Base-by-base conservation (phyloP, 2,329 filamentous ascomycete genomes). In the Didymella lethalis region DNA sequence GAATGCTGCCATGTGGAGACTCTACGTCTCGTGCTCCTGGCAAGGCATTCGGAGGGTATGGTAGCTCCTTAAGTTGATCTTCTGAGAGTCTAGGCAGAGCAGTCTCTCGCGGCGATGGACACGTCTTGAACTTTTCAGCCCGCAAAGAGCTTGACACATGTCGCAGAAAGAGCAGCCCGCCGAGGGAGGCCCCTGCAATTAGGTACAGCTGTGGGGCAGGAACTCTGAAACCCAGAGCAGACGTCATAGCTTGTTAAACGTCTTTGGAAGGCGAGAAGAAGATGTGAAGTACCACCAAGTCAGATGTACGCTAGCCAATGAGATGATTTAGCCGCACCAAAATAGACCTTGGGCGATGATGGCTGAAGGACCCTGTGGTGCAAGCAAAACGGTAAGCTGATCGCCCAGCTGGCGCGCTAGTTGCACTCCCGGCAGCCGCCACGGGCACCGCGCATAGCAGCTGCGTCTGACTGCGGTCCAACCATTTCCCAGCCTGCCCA, bases 21-120 rank as follows among this genome's bases (percentile, higher is more conserved):
- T 80, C 72, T 16, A 95, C 86, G 72, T 92, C 86, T 57, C 90
- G 84, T 0, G 80, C 85, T 7, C 90, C 89, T 0, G 90, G 90
- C 14, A 93, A 83, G 16, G 85, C 84, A 74, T 92, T 84, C 3
- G 86, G 86, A 1, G 90, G 90, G 74, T 95, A 92, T 0, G 81
- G 79, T 2, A 82, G 63, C 7, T 68, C 55, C 12, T 47, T 12
- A 3, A 50, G 18, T n/a, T 59, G 46, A 20, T 71, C 63, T 2
- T 62, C 38, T 38, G 70, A 64, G 14, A 78, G 63, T 1, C 59
- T 34, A 12, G 70, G 67, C 23, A 78, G 53, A 7, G 69, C 34
- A 1, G 69, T 69, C 2, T 68, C 59, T 31, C 59, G 59, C 5
- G 76, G 77, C 23, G 77, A 77, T 2, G 63, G 56, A 38, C 72